A percentile compares a stretch with the other conserved stretches of the same genome.
These are phyloP conservation scores for Triangularia setosa DNA, from an alignment of 2,329 filamentous ascomycete species.

Conservation along the genomic window DNA sequence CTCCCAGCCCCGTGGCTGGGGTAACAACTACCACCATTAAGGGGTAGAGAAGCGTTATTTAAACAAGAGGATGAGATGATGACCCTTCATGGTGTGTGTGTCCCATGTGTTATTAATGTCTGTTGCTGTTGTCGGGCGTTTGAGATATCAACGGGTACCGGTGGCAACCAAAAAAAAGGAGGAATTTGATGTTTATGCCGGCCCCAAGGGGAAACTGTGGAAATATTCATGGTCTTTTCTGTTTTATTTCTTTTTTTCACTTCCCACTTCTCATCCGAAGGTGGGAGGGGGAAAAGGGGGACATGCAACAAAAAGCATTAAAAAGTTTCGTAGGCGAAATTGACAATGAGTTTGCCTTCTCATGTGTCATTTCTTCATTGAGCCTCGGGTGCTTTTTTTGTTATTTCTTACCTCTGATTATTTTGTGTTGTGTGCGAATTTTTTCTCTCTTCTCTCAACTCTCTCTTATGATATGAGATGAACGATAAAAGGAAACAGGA, in stretches of 20 bases:
- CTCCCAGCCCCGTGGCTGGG: conserved; percentile 53
- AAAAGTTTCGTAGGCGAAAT: not conserved
- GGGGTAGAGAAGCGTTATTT: not conserved
- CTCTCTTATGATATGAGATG: not conserved
- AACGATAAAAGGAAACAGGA: not conserved
- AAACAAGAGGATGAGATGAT: conserved; percentile 2
- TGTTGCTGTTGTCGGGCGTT: not conserved
- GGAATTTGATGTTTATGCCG: not conserved
- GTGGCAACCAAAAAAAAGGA: not conserved
- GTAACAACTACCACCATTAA: conserved; percentile 51
- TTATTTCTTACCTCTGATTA: not conserved
- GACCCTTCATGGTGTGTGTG: not conserved
- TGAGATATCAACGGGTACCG: conserved; percentile 1
- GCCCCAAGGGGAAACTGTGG: not conserved
- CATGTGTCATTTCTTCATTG: not conserved
- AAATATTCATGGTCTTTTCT: not conserved
- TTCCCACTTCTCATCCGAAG: not conserved
- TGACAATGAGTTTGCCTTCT: not conserved
- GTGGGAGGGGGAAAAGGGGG: not conserved
- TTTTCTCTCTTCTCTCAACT: not conserved
- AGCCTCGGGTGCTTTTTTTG: not conserved
- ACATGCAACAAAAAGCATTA: not conserved
- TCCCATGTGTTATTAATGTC: not conserved
- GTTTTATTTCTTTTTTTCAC: not conserved
- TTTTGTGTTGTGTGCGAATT: conserved; percentile 7